Evolutionary conservation across 345 rosid species (phyloP), one percentile per base, ranked within the genome.

Genomic region (Cardamine occulta): DNA sequence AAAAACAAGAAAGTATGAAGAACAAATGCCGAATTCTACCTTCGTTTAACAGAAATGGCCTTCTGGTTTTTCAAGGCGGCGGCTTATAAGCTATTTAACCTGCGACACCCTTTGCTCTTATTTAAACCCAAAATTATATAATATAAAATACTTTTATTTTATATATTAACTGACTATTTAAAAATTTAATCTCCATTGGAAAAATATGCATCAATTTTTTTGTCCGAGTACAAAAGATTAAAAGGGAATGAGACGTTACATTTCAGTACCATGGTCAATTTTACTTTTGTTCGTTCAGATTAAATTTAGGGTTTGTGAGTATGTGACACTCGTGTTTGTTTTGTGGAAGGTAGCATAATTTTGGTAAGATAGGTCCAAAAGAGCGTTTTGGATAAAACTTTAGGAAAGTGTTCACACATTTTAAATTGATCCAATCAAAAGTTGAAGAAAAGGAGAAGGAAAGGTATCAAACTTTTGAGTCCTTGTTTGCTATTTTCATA

Each of bases 51-150:
- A 63, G 21, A 70, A 70, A 18, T 24, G 61, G 37, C 72, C 62
- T 28, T 47, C 54, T 18, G 67, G 67, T 55, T 77, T 70, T 56
- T 63, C 75, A 76, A 70, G 80, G 80, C 80, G 80, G 80, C 80
- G 80, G 80, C 80, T 77, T 69, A 18, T 40, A 19, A 56, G 66
- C 76, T 70, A n/a, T 66, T 19, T 70, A 76, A 70, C 80, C 75
- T 76, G 80, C 71, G 63, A 62, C 60, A 77, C 80, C 80, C 65
- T 37, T 47, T 52, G 58, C 80, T 70, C 76, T 47, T 76, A 70
- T 76, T 77, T 77, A 76, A 76, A 60, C 75, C 71, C 71, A 44
- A 42, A 15, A 3, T 8, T 1, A 14, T 15, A 15, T 4, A 55
- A 14, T 8, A 12, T 18, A 7, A 18, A 48, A 12, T 7, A 14